Percentiles rank a stretch among this genome's conserved stretches.
phyloP scores from a whole-genome alignment of 352 stramenopile genomes.

The Hyaloperonospora brassicae region DNA sequence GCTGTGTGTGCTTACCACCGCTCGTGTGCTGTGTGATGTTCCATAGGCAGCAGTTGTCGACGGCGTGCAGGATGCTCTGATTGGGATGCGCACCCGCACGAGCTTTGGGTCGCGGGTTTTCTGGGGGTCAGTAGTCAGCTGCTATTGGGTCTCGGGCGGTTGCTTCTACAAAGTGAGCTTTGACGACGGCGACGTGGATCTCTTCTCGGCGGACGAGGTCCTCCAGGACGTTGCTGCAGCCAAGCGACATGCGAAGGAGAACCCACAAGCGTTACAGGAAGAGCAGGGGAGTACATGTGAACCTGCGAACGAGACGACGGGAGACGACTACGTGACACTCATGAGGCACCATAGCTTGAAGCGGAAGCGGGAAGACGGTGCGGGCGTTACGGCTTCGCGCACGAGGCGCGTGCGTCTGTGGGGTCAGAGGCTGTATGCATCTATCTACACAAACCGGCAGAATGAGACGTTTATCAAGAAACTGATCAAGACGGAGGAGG shows the following conservation, averaged over 20 bases:
- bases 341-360: constrained; percentile 34
- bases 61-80: constrained; percentile 16
- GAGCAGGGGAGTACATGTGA: not conserved
- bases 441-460: constrained; percentile 45
- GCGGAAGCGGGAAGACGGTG: constrained; percentile 30
- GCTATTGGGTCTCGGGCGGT: constrained; percentile 42
- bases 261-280: constrained; percentile 11
- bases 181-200: constrained; percentile 75
- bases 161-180: constrained; percentile 78
- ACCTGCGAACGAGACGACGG: not conserved
- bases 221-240: constrained; percentile 37
- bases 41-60: constrained; percentile 16
- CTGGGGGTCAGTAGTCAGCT: constrained; percentile 52
- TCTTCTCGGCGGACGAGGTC: constrained; percentile 49
- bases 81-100: constrained; percentile 51
- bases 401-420: constrained; percentile 38
- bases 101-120: constrained; percentile 60
- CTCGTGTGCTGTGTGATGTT: not conserved
- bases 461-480: constrained; percentile 47
- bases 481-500: constrained; percentile 40
- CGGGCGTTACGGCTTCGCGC: constrained; percentile 1
- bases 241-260: constrained; percentile 21
- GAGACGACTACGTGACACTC: constrained; percentile 20
- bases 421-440: constrained; percentile 55
- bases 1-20: too few species aligned